Conservation (phyloP, 2,329 filamentous ascomycete genomes). For the Apiospora phragmitis region DNA sequence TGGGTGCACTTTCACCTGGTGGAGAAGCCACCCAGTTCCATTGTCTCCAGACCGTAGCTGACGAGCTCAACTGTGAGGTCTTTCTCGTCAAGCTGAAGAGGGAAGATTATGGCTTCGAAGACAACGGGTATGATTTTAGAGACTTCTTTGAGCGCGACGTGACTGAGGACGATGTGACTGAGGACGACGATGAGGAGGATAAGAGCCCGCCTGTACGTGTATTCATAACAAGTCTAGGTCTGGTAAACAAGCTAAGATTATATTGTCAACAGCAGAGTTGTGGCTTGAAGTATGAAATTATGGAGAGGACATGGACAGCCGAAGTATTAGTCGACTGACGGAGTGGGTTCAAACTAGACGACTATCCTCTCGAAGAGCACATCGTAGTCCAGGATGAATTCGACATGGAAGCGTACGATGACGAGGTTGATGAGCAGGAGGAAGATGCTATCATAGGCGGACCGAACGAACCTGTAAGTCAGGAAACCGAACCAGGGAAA, state of each 20-base stretch:
- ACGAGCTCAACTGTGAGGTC: neutral
- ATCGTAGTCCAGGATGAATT: neutral
- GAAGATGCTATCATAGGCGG: neutral
- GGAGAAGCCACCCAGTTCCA: neutral
- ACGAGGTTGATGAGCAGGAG: neutral
- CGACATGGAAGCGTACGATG: neutral
- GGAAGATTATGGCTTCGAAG: neutral
- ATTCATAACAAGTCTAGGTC: neutral
- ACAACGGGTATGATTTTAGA: no score
- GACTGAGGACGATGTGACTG: neutral
- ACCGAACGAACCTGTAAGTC: neutral
- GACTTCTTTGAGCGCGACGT: neutral
- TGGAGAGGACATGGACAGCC: neutral
- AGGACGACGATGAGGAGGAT: neutral
- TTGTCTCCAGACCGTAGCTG: neutral
- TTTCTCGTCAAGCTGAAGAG: neutral
- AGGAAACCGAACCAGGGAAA: neutral
- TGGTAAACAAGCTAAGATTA: neutral
- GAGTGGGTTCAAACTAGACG: neutral
- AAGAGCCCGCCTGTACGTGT: neutral
- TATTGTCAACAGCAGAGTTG: neutral
- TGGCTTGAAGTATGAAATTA: neutral
- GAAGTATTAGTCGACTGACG: slow-evolving; percentile 4
- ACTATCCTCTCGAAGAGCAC: neutral
- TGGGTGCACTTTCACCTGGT: neutral